Evolutionary conservation across 305 asterid genomes (phyloP).

Genomic region (Fraxinus sp.): DNA sequence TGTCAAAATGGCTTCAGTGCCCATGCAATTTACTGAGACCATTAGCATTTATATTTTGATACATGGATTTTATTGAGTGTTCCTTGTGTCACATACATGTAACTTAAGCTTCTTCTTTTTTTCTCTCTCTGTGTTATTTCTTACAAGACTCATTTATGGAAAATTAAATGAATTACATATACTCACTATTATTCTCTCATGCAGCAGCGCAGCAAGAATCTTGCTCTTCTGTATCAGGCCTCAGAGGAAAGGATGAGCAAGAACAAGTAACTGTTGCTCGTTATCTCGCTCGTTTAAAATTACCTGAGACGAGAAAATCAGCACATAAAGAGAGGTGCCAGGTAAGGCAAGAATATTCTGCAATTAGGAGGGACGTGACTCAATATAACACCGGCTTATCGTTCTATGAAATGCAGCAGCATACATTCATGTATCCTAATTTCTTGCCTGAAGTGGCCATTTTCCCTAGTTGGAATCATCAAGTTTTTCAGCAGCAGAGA

Average conservation of each 20-base stretch:
- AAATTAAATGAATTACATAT: background rate
- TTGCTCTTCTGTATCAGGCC: constrained; percentile 13
- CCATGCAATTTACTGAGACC: background rate
- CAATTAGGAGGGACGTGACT: background rate
- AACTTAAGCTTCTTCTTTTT: background rate
- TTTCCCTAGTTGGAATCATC: constrained; percentile 12
- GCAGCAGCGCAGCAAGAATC: background rate
- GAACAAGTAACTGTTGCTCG: constrained; percentile 32
- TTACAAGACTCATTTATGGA: background rate
- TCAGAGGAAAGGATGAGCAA: constrained; percentile 22
- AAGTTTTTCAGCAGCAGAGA: constrained; percentile 19
- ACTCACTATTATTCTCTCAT: background rate
- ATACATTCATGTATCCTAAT: background rate
- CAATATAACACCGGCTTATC: background rate
- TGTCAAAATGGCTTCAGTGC: background rate
- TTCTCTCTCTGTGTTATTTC: background rate
- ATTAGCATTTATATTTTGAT: background rate
- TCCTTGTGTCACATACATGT: background rate
- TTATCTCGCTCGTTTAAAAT: constrained; percentile 22
- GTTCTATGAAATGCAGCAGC: constrained; percentile 3
- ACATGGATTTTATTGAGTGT: background rate
- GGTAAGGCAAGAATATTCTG: background rate
- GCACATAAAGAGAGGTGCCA: background rate
- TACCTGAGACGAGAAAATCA: constrained; percentile 15
- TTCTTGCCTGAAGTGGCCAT: constrained; percentile 5